Conservation (phyloP, 2,329 filamentous ascomycete genomes). For the Celoporthe dispersa region DNA sequence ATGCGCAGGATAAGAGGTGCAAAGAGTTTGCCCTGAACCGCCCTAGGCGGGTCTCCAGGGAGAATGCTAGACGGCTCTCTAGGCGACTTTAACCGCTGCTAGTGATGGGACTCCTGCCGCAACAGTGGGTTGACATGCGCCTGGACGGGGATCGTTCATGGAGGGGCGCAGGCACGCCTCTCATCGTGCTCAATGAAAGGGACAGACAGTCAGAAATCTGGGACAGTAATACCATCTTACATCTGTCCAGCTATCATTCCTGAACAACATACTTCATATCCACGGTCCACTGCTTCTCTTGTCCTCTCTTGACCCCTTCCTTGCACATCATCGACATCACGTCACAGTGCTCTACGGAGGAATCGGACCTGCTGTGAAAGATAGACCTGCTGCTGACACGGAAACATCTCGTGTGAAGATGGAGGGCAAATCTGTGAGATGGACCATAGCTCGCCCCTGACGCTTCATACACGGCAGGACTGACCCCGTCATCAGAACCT, state of each 20-base stretch:
- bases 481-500: slow-evolving; percentile 64
- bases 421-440: slow-evolving; percentile 39
- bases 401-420: slow-evolving; percentile 25
- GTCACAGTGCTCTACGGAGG: slow-evolving; percentile 9
- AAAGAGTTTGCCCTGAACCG: background rate
- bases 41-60: slow-evolving; percentile 5
- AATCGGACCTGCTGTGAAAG: background rate
- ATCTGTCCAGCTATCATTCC: background rate
- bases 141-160: background rate
- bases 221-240: background rate
- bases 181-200: background rate
- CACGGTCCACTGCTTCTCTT: background rate
- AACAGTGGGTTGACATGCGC: background rate
- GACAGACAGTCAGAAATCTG: background rate
- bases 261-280: background rate
- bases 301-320: background rate
- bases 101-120: slow-evolving; percentile 13
- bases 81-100: slow-evolving; percentile 30
- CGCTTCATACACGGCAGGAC: background rate
- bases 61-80: slow-evolving; percentile 24
- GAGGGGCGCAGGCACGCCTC: background rate
- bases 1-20: slow-evolving; percentile 36
- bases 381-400: background rate
- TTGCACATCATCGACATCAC: slow-evolving; percentile 18
- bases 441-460: too few relatives aligned